Conservation (phyloP, 495 filamentous ascomycete species). For the Hypoxylon lienhwacheense region DNA sequence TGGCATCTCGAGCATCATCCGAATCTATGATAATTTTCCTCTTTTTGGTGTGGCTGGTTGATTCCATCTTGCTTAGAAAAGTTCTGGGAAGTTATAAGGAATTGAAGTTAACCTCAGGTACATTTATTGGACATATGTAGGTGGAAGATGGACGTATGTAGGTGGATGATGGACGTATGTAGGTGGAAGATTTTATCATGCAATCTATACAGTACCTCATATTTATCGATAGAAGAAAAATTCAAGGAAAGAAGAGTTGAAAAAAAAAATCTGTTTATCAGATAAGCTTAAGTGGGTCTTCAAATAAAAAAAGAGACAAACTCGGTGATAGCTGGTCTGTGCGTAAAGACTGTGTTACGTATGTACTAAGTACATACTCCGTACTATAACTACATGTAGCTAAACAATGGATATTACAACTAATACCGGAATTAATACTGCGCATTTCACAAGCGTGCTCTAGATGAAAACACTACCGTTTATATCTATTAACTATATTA, state of each 20-base stretch:
- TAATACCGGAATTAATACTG: no score
- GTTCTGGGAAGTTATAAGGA: conserved; percentile 3
- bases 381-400: no score
- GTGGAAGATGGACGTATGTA: conserved; percentile 12
- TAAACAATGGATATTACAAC: conserved; percentile 9
- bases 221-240: conserved; percentile 29
- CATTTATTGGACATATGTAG: no score
- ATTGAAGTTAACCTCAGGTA: no score
- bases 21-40: conserved; percentile 50
- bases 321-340: conserved; percentile 8
- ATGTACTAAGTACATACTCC: not conserved
- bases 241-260: conserved; percentile 2
- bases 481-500: conserved; percentile 9
- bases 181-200: no score
- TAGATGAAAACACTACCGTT: conserved; percentile 31
- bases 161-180: no score
- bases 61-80: conserved; percentile 40
- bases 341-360: not conserved
- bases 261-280: not conserved
- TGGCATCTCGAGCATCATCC: conserved; percentile 37
- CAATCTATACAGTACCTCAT: no score
- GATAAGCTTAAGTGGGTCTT: not conserved
- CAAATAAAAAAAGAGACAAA: not conserved
- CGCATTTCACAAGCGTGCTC: conserved; percentile 9
- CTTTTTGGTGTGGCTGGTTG: conserved; percentile 49